phyloP scores from a whole-genome alignment of 106 monocot genomes.

The Dioscorea zingiberensis region DNA sequence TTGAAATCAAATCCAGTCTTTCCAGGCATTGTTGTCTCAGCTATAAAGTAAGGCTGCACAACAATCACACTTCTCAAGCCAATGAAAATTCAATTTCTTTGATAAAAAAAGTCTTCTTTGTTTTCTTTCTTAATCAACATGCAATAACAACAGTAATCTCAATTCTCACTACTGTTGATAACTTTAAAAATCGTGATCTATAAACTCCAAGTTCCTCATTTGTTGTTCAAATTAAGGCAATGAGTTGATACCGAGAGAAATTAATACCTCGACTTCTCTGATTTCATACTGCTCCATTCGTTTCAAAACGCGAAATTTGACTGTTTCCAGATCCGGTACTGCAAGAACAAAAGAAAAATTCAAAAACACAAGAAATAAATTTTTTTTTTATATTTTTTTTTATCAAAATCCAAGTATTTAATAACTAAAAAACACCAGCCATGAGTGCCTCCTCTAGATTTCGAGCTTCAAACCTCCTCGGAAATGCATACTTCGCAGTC shows the following conservation, averaged over 20 bases:
- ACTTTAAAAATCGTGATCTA: not conserved
- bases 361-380: too few relatives aligned
- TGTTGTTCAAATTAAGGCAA: too few relatives aligned
- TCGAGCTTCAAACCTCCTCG: constrained; percentile 39
- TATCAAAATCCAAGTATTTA: not conserved
- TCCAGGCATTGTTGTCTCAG: constrained; percentile 82
- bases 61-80: constrained; percentile 4
- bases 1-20: constrained; percentile 66
- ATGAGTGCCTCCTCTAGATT: constrained; percentile 75
- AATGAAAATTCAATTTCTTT: not conserved
- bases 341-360: not conserved
- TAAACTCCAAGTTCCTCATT: too few relatives aligned
- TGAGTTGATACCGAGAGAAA: not conserved
- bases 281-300: constrained; percentile 54
- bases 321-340: constrained; percentile 78
- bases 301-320: constrained; percentile 51
- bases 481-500: constrained; percentile 50
- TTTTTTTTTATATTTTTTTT: too few relatives aligned
- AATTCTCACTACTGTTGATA: not conserved
- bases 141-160: not conserved
- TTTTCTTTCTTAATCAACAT: not conserved
- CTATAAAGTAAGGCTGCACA: constrained; percentile 67
- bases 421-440: constrained; percentile 32
- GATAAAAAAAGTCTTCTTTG: not conserved
- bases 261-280: constrained; percentile 74